A percentile compares a stretch with the other conserved stretches of the same genome.
phyloP scores from a whole-genome alignment of 2,329 filamentous ascomycete genomes.

The Metarhizium guizhouense region DNA sequence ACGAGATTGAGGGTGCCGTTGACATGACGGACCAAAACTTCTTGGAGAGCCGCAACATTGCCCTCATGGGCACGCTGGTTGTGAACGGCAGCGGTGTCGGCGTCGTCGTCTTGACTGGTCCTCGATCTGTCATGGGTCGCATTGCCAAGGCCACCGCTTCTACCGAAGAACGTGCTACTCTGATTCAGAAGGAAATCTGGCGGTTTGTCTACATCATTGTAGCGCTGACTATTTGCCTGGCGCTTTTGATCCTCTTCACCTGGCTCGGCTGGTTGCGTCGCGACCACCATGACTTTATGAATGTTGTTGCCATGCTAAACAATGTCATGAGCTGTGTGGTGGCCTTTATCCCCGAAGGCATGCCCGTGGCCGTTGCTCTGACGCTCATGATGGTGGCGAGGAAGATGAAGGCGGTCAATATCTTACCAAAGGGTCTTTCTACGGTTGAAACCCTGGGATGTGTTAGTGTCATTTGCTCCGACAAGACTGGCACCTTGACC shows the following conservation, averaged over 20 bases:
- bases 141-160: constrained; percentile 28
- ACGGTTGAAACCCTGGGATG: constrained; percentile 34
- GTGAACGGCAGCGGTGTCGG: constrained; percentile 31
- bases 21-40: constrained; percentile 32
- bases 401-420: constrained; percentile 31
- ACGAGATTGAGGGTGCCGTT: constrained; percentile 30
- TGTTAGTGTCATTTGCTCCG: constrained; percentile 34
- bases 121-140: constrained; percentile 31
- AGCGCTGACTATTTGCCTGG: constrained; percentile 27
- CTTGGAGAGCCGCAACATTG: constrained; percentile 33
- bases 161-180: constrained; percentile 27
- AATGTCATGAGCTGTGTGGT: constrained; percentile 36
- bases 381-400: constrained; percentile 33
- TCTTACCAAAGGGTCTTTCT: constrained; percentile 31
- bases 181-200: constrained; percentile 32
- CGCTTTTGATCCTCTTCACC: constrained; percentile 32
- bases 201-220: constrained; percentile 36
- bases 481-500: constrained; percentile 33
- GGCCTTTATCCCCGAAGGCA: constrained; percentile 30
- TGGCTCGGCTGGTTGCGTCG: constrained; percentile 32
- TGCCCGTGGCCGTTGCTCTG: constrained; percentile 29
- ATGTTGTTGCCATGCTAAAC: constrained; percentile 33
- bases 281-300: constrained; percentile 29
- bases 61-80: constrained; percentile 32
- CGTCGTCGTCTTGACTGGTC: constrained; percentile 30